Evolutionary conservation across 106 monocot species (phyloP).

Genomic region (Vanilla planifolia): DNA sequence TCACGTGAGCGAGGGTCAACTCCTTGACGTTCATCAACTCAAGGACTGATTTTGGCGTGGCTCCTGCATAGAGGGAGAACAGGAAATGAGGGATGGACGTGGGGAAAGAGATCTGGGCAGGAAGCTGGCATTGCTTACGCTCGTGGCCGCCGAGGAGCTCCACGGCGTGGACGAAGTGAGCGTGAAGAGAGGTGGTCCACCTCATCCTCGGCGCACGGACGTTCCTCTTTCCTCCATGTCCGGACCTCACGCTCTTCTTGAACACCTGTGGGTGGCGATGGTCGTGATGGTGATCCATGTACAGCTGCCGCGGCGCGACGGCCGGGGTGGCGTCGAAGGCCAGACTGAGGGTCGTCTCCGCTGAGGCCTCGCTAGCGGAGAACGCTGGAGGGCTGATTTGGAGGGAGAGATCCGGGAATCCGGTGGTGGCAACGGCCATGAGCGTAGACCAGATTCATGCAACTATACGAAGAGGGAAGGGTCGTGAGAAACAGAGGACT

Average conservation of each 20-base stretch:
- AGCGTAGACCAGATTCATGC: not conserved
- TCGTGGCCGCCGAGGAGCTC: constrained; percentile 79
- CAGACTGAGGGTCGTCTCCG: constrained; percentile 10
- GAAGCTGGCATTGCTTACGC: constrained; percentile 18
- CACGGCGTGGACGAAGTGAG: constrained; percentile 67
- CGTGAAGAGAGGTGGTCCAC: constrained; percentile 65
- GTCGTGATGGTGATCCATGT: constrained; percentile 27
- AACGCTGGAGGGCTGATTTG: constrained; percentile 6
- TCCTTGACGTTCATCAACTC: constrained; percentile 82
- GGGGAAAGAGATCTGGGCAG: not conserved
- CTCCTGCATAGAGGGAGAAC: constrained; percentile 30
- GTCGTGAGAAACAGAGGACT: not conserved
- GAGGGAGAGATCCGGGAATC: constrained; percentile 11
- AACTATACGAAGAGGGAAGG: not conserved
- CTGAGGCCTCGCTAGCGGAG: not conserved
- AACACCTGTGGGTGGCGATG: too few relatives aligned
- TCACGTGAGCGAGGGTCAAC: constrained; percentile 71
- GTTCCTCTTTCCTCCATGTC: constrained; percentile 24
- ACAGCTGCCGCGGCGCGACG: constrained; percentile 6
- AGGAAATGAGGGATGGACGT: not conserved
- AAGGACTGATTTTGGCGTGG: constrained; percentile 70
- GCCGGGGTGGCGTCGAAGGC: not conserved
- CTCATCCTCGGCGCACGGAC: constrained; percentile 67
- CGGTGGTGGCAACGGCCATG: not conserved
- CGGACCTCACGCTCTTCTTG: constrained; percentile 26